Evolutionary conservation across 768 basidiomycete species (phyloP), one percentile per base, ranked within the genome.

Genomic region (Lactarius hatsudake): DNA sequence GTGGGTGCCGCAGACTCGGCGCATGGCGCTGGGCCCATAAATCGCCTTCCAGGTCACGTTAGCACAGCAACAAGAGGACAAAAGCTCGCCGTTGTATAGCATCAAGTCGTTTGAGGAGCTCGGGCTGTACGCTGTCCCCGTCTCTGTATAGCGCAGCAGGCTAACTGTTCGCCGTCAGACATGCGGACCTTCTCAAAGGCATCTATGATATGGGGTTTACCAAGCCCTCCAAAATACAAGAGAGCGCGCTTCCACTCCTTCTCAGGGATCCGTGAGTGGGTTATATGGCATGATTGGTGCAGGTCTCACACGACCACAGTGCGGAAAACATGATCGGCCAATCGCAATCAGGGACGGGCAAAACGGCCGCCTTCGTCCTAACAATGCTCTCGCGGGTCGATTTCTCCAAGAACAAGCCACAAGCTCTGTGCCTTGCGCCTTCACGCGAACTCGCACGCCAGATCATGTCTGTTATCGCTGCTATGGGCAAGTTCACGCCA

Each of bases 261-360:
- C 86, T 99, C 10, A 75, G 86, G 61, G 89, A 96, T 73, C 97
- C 96, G 95, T 97, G 73, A 72, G 90, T 80, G 15, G 15, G 30
- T 17, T 32, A 61, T 42, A 45, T 4, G 17, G 30, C 38, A 36
- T 59, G 63, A 23, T 45, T 48, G 34, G 53, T 53, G 42, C 30
- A 2, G 59, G 23, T 72, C 62, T 23, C 53, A 66, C 53, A 18
- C 64, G 20, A 40, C 18, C 30, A n/a, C 74, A 99, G 96, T n/a
- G 91, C 96, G 13, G 90, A 88, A 61, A 98, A 98, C 78, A 96
- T 98, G 90, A 98, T 98, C 75, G 97, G 95, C 20, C 97, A 99
- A 79, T 98, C 96, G 61, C 97, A 99, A 74, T 98, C 97, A 40
- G 97, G 97, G 45, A 99, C 97, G 10, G 97, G 97, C 59, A 99